A percentile compares a stretch with the other conserved stretches of the same genome.
Evolutionary conservation across 2,329 filamentous ascomycete genomes (phyloP).

Genomic region (Penicillium sp.): DNA sequence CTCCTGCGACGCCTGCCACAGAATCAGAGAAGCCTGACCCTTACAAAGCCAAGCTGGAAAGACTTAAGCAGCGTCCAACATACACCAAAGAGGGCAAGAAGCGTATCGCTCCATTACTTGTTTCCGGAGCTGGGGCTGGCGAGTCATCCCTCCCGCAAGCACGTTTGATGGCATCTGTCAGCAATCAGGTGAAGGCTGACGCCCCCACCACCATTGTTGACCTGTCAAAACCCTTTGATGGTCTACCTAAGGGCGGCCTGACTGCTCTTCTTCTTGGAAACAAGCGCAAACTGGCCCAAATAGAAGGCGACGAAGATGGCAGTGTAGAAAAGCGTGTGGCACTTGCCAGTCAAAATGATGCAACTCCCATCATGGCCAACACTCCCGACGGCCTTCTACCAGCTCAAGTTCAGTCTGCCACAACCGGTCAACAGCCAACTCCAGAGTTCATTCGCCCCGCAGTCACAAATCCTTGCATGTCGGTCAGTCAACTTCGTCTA

Average conservation of each 20-base stretch:
- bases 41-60: constrained; percentile 53
- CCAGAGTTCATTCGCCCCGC: constrained; percentile 83
- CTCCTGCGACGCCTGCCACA: constrained; percentile 24
- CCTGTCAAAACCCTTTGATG: constrained; percentile 86
- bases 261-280: constrained; percentile 81
- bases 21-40: constrained; percentile 43
- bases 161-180: constrained; percentile 69
- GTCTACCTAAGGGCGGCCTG: constrained; percentile 79
- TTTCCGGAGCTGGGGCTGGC: constrained; percentile 78
- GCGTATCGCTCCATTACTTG: constrained; percentile 79
- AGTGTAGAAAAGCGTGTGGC: constrained; percentile 52
- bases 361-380: constrained; percentile 66
- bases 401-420: constrained; percentile 54
- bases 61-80: constrained; percentile 81
- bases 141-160: constrained; percentile 83
- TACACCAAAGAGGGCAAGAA: constrained; percentile 97
- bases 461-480: constrained; percentile 70
- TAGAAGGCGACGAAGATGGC: constrained; percentile 67
- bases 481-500: constrained; percentile 72
- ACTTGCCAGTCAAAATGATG: constrained; percentile 54
- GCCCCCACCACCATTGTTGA: constrained; percentile 75
- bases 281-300: constrained; percentile 69
- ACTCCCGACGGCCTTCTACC: constrained; percentile 69
- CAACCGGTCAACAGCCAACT: constrained; percentile 56
- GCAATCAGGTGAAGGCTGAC: constrained; percentile 58